Base-by-base conservation (phyloP, 805 yeast genomes). In the Starmerella ratchasimensis region DNA sequence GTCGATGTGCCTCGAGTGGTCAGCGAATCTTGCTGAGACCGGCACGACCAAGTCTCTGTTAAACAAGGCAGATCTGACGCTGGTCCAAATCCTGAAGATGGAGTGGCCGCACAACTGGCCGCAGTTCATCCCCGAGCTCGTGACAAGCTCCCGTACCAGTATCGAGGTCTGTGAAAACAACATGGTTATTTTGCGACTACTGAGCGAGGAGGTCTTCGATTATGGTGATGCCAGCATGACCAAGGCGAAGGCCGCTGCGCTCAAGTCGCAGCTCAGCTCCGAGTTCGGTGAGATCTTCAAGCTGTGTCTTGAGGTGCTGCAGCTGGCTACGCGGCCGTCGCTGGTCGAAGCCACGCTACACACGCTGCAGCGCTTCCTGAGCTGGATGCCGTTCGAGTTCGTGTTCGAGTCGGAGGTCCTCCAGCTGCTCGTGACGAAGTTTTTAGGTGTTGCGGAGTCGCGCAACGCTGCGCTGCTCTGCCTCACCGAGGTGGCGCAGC, bases 31-130 rank as follows among this genome's bases (percentile, higher is more conserved):
- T 43, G 63, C 67, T 8, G 66, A 72, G 23, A 83, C 86, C 54
- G 69, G 67, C 34, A 60, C 69, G 29, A 83, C 83, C 55, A 77
- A 76, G 53, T 76, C 95, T 16, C 68, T 90, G 54, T 82, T 90
- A 55, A 82, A 80, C 64, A 90, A 90, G 59, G 84, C 86, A 51
- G 94, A 90, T 61, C 68, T 90, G 54, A 88, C 97, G 13, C 66
- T 90, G 52, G 98, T 90, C 26, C 93, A 86, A 54, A 77, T 90
- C 36, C 72, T 90, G 54, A 90, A 90, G 55, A 97, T 90, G 62
- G 99, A 90, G 58, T 90, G 99, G 99, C 99, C 99, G 24, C 82
- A 77, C 50, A 80, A 86, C 58, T 90, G 99, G 99, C 97, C 97
- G 15, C 80, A 78, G 52, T 90, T 90, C 53, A 80, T 90, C 35